Base-by-base conservation (phyloP, 2,329 filamentous ascomycete species). In the Cordyceps farinosa region DNA sequence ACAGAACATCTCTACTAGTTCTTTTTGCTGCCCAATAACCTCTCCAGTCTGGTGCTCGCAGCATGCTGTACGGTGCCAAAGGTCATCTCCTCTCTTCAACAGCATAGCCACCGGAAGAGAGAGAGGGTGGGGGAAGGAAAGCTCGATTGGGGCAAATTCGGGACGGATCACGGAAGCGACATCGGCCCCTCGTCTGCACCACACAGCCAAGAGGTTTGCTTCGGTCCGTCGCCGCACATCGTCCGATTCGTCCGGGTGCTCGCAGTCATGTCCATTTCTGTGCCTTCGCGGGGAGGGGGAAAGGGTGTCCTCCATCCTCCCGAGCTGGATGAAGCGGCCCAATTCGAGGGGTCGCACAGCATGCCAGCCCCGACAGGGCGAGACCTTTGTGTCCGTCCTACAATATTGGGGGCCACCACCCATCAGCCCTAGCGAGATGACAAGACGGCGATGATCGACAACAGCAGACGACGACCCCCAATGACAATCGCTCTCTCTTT, bases 141-240 rank as follows among this genome's bases (percentile, higher is more conserved):
- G 22, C 22, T 22, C 22, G 22, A 22, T 22, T 22, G 22, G 22
- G 22, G 22, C 22, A 22, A 22, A 22, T 22, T 22, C 22, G 22
- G 22, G 11, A 47, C 30, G 42, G 17, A 40, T 22, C 17, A 6
- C 4, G 8, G 3, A 22, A 36, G 42, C 54, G 42, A 47, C 10
- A 47, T 57, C 54, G 55, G 55, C n/a, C 4, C 29, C 11, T 58
- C n/a, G 22, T 36, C 22, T 32, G 13, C 27, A 13, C 27, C 36
- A 10, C 38, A 36, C 47, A 53, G 44, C 3, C 17, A 4, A 45
- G 45, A 1, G 13, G n/a, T 22, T 22, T 22, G 22, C 22, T 4
- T 53, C 58, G 58, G 58, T 8, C 53, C 58, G n/a, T 61, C 58
- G 58, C 48, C 38, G 47, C 17, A 36, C 32, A 52, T 44, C 3